These are phyloP conservation scores for Trametes cinnabarina DNA, from an alignment of 768 basidiomycete species.

Conservation along the genomic window DNA sequence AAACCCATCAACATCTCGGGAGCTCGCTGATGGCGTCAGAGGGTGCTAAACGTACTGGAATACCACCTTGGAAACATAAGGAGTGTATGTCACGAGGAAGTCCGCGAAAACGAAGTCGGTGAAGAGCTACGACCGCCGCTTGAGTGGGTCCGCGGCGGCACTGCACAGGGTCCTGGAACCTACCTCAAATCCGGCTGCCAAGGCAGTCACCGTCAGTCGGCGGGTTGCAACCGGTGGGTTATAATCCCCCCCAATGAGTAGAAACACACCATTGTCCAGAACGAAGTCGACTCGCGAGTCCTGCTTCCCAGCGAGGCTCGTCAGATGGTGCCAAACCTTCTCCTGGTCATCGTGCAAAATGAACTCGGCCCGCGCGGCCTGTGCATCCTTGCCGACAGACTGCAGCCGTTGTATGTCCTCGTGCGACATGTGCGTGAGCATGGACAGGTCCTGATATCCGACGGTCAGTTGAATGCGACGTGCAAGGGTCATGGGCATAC, in stretches of 20 bases:
- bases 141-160: neutral
- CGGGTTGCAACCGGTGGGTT: no score
- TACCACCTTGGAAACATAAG: slow-evolving; percentile 74
- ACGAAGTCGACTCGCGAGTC: slow-evolving; percentile 75
- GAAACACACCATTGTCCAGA: slow-evolving; percentile 75
- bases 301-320: slow-evolving; percentile 42
- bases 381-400: slow-evolving; percentile 76
- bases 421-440: slow-evolving; percentile 81
- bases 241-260: neutral
- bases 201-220: neutral
- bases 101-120: slow-evolving; percentile 93
- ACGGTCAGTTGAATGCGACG: neutral
- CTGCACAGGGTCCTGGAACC: neutral
- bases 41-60: slow-evolving; percentile 69
- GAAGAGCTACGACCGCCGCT: slow-evolving; percentile 56
- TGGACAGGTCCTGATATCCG: slow-evolving; percentile 75
- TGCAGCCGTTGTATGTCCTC: slow-evolving; percentile 84
- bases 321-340: slow-evolving; percentile 70
- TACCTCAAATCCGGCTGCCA: slow-evolving; percentile 87
- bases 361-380: slow-evolving; percentile 68
- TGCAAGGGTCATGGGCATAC: slow-evolving; percentile 36
- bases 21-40: neutral
- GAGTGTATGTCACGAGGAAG: slow-evolving; percentile 87
- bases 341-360: slow-evolving; percentile 85
- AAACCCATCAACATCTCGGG: neutral